Conservation (phyloP, 164 flowering plant species). For the Magnolia changhungtana region DNA sequence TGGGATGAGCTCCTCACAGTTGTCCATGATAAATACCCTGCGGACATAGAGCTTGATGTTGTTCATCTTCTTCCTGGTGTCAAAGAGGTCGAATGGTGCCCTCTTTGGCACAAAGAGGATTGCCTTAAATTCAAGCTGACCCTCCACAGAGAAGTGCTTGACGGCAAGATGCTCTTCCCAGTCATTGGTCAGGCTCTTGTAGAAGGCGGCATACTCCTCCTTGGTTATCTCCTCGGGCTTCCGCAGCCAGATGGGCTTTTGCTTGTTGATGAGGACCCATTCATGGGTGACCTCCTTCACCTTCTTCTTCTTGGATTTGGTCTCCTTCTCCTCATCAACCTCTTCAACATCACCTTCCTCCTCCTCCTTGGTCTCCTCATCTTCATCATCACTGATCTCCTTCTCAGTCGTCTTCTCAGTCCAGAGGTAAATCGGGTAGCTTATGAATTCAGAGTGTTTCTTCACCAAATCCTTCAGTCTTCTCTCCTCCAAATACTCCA, state of each 20-base stretch:
- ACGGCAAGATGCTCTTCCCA: conserved; percentile 62
- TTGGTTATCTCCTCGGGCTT: conserved; percentile 59
- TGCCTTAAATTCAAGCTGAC: conserved; percentile 61
- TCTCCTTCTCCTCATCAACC: conserved; percentile 48
- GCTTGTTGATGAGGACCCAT: conserved; percentile 51
- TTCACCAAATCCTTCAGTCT: conserved; percentile 53
- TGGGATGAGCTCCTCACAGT: conserved; percentile 59
- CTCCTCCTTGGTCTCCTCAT: conserved; percentile 49
- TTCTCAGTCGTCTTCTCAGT: conserved; percentile 59
- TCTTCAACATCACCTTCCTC: conserved; percentile 51
- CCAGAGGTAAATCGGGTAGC: conserved; percentile 60
- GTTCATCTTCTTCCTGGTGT: conserved; percentile 57
- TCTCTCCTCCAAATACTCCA: conserved; percentile 59
- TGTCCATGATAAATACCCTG: conserved; percentile 59
- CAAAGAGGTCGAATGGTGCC: conserved; percentile 63
- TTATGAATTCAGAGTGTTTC: conserved; percentile 63
- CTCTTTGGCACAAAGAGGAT: conserved; percentile 52
- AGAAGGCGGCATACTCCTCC: conserved; percentile 60
- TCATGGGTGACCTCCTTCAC: conserved; percentile 53
- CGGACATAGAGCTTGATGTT: conserved; percentile 63
- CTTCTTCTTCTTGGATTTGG: conserved; percentile 46
- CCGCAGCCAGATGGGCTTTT: conserved; percentile 59
- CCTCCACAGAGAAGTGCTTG: conserved; percentile 66
- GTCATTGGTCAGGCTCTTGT: conserved; percentile 65
- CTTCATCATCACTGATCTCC: conserved; percentile 49